These are phyloP conservation scores for Papilionanthe hybrid DNA, from an alignment of 116 monocot species.

Conservation along the genomic window DNA sequence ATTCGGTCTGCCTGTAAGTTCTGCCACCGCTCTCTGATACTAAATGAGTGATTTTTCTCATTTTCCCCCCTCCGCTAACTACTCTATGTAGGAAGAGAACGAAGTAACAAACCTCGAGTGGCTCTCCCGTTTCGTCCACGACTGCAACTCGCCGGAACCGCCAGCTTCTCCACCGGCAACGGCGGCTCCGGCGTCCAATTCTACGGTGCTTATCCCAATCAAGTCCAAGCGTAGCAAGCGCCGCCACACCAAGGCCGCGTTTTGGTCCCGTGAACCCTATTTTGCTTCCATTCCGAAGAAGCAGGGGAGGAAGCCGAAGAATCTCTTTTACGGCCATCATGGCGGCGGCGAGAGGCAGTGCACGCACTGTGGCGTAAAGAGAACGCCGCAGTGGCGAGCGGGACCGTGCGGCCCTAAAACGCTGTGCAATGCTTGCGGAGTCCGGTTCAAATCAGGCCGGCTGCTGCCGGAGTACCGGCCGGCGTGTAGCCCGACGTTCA, in stretches of 20 bases:
- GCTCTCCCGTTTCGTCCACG: conserved; percentile 49
- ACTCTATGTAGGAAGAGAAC: conserved; percentile 11
- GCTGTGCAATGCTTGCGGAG: too few relatives aligned
- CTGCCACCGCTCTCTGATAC: neutral
- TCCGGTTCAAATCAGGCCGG: too few relatives aligned
- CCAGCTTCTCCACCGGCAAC: neutral
- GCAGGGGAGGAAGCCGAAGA: conserved; percentile 55
- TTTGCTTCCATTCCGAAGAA: conserved; percentile 58
- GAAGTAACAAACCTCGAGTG: conserved; percentile 48
- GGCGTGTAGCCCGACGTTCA: too few relatives aligned
- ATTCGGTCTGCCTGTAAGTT: conserved; percentile 26
- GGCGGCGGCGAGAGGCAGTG: too few relatives aligned
- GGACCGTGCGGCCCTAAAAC: too few relatives aligned
- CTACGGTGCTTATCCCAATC: conserved; percentile 13
- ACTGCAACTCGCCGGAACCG: conserved; percentile 26
- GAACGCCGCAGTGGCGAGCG: too few relatives aligned
- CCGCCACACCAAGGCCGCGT: neutral
- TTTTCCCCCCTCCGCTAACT: too few relatives aligned
- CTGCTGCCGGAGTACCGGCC: too few relatives aligned
- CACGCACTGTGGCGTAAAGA: too few relatives aligned
- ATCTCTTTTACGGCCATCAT: neutral
- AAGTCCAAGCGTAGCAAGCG: conserved; percentile 47
- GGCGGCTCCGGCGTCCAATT: neutral
- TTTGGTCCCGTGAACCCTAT: neutral
- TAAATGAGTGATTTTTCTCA: neutral